phyloP scores from a whole-genome alignment of 192 early-diverging fungal genomes.

The Mortierella antarctica region DNA sequence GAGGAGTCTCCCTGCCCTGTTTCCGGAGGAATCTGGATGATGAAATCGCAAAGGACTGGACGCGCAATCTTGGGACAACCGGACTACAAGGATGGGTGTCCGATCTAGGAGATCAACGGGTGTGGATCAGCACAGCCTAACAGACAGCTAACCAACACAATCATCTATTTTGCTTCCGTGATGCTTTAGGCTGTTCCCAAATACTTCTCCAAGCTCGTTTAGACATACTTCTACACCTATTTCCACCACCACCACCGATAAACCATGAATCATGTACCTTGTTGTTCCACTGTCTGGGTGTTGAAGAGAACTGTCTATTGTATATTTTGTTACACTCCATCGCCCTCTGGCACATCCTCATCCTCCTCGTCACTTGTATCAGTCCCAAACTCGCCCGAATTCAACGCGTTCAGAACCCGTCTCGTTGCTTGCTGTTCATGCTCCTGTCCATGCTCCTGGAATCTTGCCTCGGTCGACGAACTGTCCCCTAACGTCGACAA shows the following conservation, averaged over 20 bases:
- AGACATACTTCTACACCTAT: conserved; percentile 17
- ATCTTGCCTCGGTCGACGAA: conserved; percentile 3
- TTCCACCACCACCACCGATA: not conserved
- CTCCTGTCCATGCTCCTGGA: too few species aligned
- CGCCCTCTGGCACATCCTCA: not conserved
- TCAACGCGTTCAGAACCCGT: conserved; percentile 21
- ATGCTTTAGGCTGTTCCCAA: conserved; percentile 36
- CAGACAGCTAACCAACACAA: not conserved
- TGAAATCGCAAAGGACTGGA: too few species aligned
- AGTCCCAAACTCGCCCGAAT: conserved; percentile 13
- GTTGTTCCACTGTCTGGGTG: not conserved
- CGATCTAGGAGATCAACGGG: too few species aligned
- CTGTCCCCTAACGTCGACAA: conserved; percentile 1
- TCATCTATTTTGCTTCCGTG: not conserved
- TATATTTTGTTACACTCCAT: not conserved
- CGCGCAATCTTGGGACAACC: too few species aligned
- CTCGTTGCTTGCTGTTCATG: conserved; percentile 36
- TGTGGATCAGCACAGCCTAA: not conserved
- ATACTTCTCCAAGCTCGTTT: conserved; percentile 49
- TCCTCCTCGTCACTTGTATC: conserved; percentile 14
- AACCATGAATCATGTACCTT: not conserved
- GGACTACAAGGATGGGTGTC: too few species aligned
- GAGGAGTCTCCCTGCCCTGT: too few species aligned
- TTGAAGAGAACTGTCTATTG: not conserved
- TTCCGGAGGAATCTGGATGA: too few species aligned